Evolutionary conservation across 2,329 filamentous ascomycete genomes (phyloP), one percentile per base, ranked within the genome.

Genomic region (Helicocarpus griseus): DNA sequence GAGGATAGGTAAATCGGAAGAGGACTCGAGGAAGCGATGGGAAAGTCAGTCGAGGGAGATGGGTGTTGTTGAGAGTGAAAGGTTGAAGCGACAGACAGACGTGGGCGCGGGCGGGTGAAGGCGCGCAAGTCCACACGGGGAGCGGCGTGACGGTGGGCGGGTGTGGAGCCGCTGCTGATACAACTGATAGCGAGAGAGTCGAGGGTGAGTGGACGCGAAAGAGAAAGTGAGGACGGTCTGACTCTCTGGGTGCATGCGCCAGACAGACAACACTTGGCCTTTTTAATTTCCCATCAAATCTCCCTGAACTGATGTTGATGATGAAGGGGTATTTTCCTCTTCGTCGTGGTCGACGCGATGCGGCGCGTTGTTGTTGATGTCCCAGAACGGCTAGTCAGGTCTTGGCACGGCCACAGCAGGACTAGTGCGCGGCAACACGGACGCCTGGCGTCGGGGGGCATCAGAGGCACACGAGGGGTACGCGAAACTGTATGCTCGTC

Each of bases 321-420:
- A 5, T 5, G 33, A 41, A 13, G 38, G 17, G 13, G 21, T 13
- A 24, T 24, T 21, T 24, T 41, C 5, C 24, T 36, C 19, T 8
- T 21, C 13, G 8, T 22, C 19, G 31, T 9, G 7, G 1, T 5
- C 17, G 8, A 36, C 44, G 44, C 29, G 44, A 36, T 22, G 19
- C 19, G 14, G 38, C 48, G 48, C 38, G 48, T 50, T 50, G 48
- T 50, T 50, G 48, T 50, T 46, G 49, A 51, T 46, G 24, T 46
- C 43, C 48, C 49, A 51, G 41, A 33, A 31, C 31, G 24, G 49
- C 43, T 51, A 46, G 49, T 31, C 26, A 2, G 24, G 3, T 33
- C 35, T 39, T 41, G 26, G 47, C 47, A 13, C 13, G 44, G 19
- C 43, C 43, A 7, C 2, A 9, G 11, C 4, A 4, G 43, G 43